phyloP scores from a whole-genome alignment of 2,329 filamentous ascomycete species.

The Penicillium verrucosum region DNA sequence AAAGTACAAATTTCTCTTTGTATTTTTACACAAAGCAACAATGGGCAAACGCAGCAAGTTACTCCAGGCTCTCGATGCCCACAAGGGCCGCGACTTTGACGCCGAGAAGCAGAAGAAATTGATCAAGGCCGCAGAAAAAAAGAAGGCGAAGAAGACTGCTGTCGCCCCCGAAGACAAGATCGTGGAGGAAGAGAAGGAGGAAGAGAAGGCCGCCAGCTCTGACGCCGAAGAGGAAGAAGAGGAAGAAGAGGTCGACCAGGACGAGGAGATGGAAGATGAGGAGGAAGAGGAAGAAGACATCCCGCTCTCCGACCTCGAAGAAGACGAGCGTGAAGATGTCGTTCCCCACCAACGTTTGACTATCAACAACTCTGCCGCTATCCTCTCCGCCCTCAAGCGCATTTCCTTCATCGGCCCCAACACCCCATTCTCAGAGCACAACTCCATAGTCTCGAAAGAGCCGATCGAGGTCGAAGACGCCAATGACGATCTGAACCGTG shows the following conservation, averaged over 20 bases:
- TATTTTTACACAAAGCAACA: slow-evolving; percentile 13
- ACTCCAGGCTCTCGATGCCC: slow-evolving; percentile 55
- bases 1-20: slow-evolving; percentile 9
- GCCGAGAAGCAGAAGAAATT: slow-evolving; percentile 74
- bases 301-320: slow-evolving; percentile 77
- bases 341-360: slow-evolving; percentile 88
- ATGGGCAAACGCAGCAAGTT: slow-evolving; percentile 58
- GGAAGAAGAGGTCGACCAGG: slow-evolving; percentile 29
- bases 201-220: slow-evolving; percentile 37
- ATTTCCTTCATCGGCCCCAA: slow-evolving; percentile 53
- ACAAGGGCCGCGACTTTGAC: slow-evolving; percentile 65
- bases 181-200: slow-evolving; percentile 26
- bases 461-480: slow-evolving; percentile 75
- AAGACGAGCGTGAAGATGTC: slow-evolving; percentile 80
- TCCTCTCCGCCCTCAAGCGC: slow-evolving; percentile 74
- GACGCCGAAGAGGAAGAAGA: slow-evolving; percentile 30
- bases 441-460: slow-evolving; percentile 66
- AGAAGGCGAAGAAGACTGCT: slow-evolving; percentile 36
- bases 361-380: slow-evolving; percentile 93
- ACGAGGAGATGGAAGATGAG: slow-evolving; percentile 50
- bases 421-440: slow-evolving; percentile 78
- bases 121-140: slow-evolving; percentile 48
- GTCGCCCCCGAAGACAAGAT: slow-evolving; percentile 27
- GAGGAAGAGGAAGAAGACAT: slow-evolving; percentile 82
- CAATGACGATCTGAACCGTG: slow-evolving; percentile 86